Conservation (phyloP, 257 asterid genomes). For the Cynanchum wilfordii region DNA sequence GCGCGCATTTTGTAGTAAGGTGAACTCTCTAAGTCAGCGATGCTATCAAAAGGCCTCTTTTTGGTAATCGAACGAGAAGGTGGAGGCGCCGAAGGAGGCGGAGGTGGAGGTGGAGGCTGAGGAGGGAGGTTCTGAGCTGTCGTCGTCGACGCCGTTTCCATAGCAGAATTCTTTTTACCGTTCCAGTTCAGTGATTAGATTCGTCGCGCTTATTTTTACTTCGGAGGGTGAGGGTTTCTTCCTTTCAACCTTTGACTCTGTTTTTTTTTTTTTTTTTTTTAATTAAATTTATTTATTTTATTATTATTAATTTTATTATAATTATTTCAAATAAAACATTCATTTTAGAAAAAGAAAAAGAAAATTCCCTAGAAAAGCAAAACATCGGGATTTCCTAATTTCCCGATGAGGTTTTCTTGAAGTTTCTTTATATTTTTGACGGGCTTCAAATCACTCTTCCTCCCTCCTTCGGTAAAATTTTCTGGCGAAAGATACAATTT, state of each 20-base stretch:
- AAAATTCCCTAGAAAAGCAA: not conserved
- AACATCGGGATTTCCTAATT: too few relatives aligned
- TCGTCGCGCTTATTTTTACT: not conserved
- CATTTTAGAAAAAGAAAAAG: too few relatives aligned
- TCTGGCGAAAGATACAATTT: not conserved
- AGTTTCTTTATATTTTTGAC: not conserved
- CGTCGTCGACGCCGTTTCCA: slow-evolving; percentile 13
- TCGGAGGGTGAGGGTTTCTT: not conserved
- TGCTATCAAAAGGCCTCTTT: slow-evolving; percentile 49
- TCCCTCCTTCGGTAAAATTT: not conserved
- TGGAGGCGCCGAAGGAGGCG: slow-evolving; percentile 2
- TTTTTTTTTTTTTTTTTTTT: not conserved
- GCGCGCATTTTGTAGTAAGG: slow-evolving; percentile 67
- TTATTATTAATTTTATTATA: too few relatives aligned
- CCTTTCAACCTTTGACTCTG: not conserved
- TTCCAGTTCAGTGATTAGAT: not conserved
- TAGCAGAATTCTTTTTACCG: not conserved
- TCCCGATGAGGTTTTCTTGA: not conserved
- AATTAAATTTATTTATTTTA: too few relatives aligned
- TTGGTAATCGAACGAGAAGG: slow-evolving; percentile 22
- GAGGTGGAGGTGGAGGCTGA: not conserved
- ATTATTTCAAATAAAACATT: too few relatives aligned
- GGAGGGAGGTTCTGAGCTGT: slow-evolving; percentile 13
- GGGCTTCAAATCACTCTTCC: too few relatives aligned
- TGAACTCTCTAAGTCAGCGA: slow-evolving; percentile 33